Evolutionary conservation across 176 grass and related monocot species (phyloP).

Genomic region (Canna indica): DNA sequence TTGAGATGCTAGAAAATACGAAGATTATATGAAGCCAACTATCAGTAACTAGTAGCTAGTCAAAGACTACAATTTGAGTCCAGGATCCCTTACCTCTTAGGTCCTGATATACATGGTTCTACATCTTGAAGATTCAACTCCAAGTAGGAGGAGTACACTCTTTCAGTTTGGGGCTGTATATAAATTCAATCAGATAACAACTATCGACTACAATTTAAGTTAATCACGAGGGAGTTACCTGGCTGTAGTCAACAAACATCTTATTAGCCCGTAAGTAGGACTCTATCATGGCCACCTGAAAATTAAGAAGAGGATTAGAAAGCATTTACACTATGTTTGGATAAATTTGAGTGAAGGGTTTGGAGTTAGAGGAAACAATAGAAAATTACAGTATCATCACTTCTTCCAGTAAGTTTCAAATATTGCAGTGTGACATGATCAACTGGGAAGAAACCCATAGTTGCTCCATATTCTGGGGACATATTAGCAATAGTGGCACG

Average conservation of each 20-base stretch:
- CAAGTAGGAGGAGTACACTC: constrained; percentile 83
- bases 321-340: neutral
- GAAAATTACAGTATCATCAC: constrained; percentile 72
- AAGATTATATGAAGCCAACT: too few relatives aligned
- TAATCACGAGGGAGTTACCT: constrained; percentile 36
- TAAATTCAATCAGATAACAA: constrained; percentile 18
- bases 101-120: constrained; percentile 82
- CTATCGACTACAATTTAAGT: neutral
- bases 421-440: constrained; percentile 75
- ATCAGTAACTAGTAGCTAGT: neutral
- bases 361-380: neutral
- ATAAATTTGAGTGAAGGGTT: too few relatives aligned
- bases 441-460: constrained; percentile 99
- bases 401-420: constrained; percentile 89
- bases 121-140: constrained; percentile 84
- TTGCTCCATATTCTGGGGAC: constrained; percentile 97
- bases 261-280: constrained; percentile 87
- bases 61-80: neutral
- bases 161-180: constrained; percentile 74
- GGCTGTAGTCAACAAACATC: constrained; percentile 76
- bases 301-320: too few relatives aligned
- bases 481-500: constrained; percentile 96
- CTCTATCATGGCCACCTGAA: constrained; percentile 94
- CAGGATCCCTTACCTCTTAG: constrained; percentile 52
- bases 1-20: too few relatives aligned